These are phyloP conservation scores for Vitis labrusca DNA, from an alignment of 164 flowering plant genomes.

Conservation along the genomic window DNA sequence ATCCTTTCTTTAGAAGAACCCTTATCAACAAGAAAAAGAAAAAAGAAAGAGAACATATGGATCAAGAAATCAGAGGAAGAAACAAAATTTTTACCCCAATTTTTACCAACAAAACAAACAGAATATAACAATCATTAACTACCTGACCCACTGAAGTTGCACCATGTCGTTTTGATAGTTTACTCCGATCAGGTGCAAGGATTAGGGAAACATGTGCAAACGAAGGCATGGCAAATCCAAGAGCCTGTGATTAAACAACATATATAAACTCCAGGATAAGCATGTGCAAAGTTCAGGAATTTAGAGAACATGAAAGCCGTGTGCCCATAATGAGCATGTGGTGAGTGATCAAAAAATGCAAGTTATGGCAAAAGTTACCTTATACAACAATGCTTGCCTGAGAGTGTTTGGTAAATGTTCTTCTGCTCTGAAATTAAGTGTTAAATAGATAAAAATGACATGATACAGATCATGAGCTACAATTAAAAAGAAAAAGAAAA, in stretches of 20 bases:
- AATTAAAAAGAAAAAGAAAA: not conserved
- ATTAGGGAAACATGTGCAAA: slow-evolving; percentile 97
- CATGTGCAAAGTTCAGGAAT: not conserved
- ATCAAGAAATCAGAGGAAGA: not conserved
- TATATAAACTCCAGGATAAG: slow-evolving; percentile 4
- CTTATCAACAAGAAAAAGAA: not conserved
- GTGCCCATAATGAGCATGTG: too few species aligned
- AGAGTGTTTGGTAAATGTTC: slow-evolving; percentile 93
- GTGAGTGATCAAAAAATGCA: too few species aligned
- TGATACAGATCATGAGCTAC: not conserved
- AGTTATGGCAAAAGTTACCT: slow-evolving; percentile 39
- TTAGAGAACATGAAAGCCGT: too few species aligned
- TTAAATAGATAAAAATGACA: not conserved
- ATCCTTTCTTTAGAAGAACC: not conserved
- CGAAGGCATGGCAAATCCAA: slow-evolving; percentile 83
- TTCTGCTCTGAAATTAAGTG: slow-evolving; percentile 74
- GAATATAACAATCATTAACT: not conserved
- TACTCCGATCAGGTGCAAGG: slow-evolving; percentile 97
- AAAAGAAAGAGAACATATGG: not conserved
- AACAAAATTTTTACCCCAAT: not conserved
- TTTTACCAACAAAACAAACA: not conserved
- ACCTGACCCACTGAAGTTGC: slow-evolving; percentile 99
- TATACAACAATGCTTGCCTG: slow-evolving; percentile 88
- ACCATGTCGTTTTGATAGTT: slow-evolving; percentile 93
- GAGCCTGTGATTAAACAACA: slow-evolving; percentile 57